A percentile compares a stretch with the other conserved stretches of the same genome.
These are phyloP conservation scores for Neurospora sp. DNA, from an alignment of 495 filamentous ascomycete species.

Conservation along the genomic window DNA sequence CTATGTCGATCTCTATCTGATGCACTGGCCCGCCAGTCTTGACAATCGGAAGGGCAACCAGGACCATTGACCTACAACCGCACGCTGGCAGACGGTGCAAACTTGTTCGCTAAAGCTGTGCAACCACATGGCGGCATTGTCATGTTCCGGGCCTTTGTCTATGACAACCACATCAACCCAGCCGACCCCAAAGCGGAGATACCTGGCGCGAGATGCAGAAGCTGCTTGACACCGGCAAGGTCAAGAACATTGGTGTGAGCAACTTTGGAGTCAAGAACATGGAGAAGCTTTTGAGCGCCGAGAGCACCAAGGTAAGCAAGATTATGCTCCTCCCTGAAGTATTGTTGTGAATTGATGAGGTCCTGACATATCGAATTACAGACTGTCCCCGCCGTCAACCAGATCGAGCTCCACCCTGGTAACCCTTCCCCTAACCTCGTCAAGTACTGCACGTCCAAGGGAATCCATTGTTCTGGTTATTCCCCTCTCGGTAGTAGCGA, in stretches of 20 bases:
- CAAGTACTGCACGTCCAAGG: slow-evolving; percentile 57
- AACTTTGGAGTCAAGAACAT: slow-evolving; percentile 66
- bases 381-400: slow-evolving; percentile 77
- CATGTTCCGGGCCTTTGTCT: no score
- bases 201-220: slow-evolving; percentile 82
- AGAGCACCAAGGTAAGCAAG: slow-evolving; percentile 29
- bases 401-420: slow-evolving; percentile 84
- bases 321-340: not conserved
- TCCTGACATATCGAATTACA: slow-evolving; percentile 26
- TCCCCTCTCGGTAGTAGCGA: slow-evolving; percentile 51
- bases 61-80: no score
- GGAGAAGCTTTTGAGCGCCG: slow-evolving; percentile 55
- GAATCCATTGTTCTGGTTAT: slow-evolving; percentile 60
- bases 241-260: slow-evolving; percentile 70
- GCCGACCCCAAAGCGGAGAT: no score
- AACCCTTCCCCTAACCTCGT: slow-evolving; percentile 72
- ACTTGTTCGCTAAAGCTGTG: no score
- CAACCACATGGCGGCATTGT: no score
- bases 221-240: slow-evolving; percentile 67
- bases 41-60: no score
- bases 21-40: slow-evolving; percentile 66
- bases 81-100: no score
- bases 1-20: slow-evolving; percentile 78
- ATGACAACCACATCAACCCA: no score
- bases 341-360: not conserved